These are phyloP conservation scores for Comarum palustre DNA, from an alignment of 306 rosid genomes.

Conservation along the genomic window DNA sequence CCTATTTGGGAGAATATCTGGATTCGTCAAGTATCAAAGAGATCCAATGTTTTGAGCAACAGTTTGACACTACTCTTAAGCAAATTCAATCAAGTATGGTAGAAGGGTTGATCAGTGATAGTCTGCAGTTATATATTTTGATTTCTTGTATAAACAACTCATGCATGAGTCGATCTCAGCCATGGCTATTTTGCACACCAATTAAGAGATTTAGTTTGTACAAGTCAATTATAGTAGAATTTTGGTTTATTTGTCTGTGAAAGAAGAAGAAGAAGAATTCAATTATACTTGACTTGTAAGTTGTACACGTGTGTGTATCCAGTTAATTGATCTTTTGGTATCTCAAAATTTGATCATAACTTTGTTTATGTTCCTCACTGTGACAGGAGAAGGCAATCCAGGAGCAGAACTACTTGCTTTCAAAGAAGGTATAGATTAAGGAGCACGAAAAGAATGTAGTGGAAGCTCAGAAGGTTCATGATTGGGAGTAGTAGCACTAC, in stretches of 20 bases:
- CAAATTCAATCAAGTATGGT: constrained; percentile 55
- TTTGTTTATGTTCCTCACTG: not conserved
- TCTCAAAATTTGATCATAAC: not conserved
- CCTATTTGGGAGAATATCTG: constrained; percentile 73
- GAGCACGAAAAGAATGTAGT: constrained; percentile 56
- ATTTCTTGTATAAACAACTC: constrained; percentile 55
- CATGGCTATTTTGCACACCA: not conserved
- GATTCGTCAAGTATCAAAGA: constrained; percentile 59
- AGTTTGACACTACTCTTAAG: constrained; percentile 65
- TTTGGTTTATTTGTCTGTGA: not conserved
- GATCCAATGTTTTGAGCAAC: constrained; percentile 73
- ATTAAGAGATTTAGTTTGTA: not conserved
- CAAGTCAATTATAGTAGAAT: not conserved
- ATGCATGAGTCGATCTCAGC: constrained; percentile 54
- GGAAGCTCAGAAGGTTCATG: constrained; percentile 30
- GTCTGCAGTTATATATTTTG: not conserved
- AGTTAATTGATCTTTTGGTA: not conserved
- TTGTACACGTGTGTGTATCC: not conserved
- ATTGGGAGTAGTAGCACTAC: constrained; percentile 60
- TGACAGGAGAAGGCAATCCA: constrained; percentile 56
- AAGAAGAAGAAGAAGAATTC: not conserved
- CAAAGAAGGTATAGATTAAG: constrained; percentile 80
- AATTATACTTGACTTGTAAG: not conserved
- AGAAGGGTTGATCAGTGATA: not conserved
- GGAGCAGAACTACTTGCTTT: constrained; percentile 60